Conservation (phyloP, 768 basidiomycete species). For the Pleurotus eryngii region DNA sequence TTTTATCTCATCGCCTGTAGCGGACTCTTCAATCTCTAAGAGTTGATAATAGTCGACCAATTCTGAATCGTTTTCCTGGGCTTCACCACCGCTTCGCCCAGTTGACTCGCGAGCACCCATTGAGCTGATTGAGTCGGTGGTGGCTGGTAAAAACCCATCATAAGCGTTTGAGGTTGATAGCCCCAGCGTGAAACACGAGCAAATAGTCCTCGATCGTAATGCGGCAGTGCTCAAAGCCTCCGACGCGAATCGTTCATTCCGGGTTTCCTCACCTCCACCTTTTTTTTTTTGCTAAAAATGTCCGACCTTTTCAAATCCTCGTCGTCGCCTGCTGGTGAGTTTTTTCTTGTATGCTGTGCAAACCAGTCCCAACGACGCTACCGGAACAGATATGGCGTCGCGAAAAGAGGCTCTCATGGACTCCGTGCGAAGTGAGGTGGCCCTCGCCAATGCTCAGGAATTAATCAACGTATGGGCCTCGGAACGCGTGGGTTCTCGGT, state of each 20-base stretch:
- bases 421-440: conserved; percentile 66
- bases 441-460: conserved; percentile 73
- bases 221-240: not conserved
- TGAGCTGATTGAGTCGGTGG: not conserved
- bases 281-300: conserved; percentile 29
- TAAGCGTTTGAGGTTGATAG: not conserved
- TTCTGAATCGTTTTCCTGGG: conserved; percentile 15
- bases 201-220: not conserved
- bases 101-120: conserved; percentile 77
- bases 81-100: conserved; percentile 24
- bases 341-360: not conserved
- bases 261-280: too few species aligned
- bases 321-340: conserved; percentile 28
- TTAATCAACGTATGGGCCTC: conserved; percentile 62
- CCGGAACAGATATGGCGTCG: conserved; percentile 36
- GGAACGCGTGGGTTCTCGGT: too few species aligned
- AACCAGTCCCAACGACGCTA: not conserved
- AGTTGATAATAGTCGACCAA: conserved; percentile 77
- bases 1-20: conserved; percentile 87
- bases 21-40: conserved; percentile 76
- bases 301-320: conserved; percentile 48
- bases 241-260: too few species aligned
- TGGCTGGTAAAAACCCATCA: too few species aligned
- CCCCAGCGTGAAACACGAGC: conserved; percentile 9
- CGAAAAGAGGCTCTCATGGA: conserved; percentile 59